Evolutionary conservation across 2,329 filamentous ascomycete species (phyloP).

Genomic region (Monilinia fructigena): DNA sequence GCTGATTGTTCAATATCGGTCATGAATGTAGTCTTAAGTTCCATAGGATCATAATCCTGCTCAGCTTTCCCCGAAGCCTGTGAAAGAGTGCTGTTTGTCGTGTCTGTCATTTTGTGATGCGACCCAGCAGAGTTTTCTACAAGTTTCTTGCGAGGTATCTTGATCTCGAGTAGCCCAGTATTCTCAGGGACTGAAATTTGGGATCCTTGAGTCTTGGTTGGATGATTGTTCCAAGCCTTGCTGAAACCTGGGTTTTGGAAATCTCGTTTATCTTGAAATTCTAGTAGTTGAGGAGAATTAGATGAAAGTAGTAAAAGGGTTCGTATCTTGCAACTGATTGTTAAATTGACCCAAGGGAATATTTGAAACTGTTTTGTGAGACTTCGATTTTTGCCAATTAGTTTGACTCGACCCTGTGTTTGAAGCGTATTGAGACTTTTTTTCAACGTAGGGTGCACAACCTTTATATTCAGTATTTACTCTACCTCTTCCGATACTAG

Average conservation of each 20-base stretch:
- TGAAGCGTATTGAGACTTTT: constrained; percentile 14
- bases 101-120: constrained; percentile 17
- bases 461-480: constrained; percentile 22
- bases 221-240: not conserved
- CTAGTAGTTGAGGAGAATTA: not conserved
- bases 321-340: constrained; percentile 16
- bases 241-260: not conserved
- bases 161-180: not conserved
- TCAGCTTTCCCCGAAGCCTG: constrained; percentile 18
- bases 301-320: constrained; percentile 13
- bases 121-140: not conserved
- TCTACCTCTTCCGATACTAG: constrained; percentile 2
- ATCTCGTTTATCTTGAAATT: not conserved
- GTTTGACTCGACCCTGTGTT: constrained; percentile 16
- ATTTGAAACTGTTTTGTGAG: constrained; percentile 20
- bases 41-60: constrained; percentile 10
- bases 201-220: not conserved
- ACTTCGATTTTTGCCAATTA: constrained; percentile 9
- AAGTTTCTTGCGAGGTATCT: not conserved
- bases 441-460: constrained; percentile 20
- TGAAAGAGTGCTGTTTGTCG: constrained; percentile 19
- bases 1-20: constrained; percentile 37
- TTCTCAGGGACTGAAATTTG: not conserved
- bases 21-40: constrained; percentile 19
- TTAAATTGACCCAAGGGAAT: constrained; percentile 12